These are phyloP conservation scores for Flaveria robusta DNA, from an alignment of 129 eudicot species.

Conservation along the genomic window DNA sequence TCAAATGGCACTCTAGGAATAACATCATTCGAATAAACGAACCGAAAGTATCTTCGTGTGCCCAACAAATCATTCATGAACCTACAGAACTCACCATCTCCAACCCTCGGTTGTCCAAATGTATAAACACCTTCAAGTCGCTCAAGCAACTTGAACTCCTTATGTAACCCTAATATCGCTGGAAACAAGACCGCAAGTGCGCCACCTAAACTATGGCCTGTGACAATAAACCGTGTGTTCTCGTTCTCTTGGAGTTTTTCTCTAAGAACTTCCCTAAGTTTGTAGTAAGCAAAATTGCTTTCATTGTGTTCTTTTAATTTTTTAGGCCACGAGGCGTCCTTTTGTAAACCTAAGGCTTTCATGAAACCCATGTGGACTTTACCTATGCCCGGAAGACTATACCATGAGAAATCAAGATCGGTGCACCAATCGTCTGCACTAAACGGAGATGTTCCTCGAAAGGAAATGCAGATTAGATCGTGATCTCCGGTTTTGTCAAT, in stretches of 20 bases:
- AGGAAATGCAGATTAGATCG: conserved; percentile 49
- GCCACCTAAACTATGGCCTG: conserved; percentile 77
- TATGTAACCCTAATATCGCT: conserved; percentile 44
- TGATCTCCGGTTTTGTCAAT: conserved; percentile 30
- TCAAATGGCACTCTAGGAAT: conserved; percentile 59
- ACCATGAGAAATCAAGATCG: conserved; percentile 66
- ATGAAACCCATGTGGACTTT: conserved; percentile 53
- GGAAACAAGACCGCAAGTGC: conserved; percentile 65
- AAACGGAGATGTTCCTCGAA: conserved; percentile 64
- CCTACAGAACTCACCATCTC: conserved; percentile 39
- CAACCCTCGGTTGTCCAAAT: conserved; percentile 71
- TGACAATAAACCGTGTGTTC: conserved; percentile 44
- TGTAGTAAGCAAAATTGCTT: conserved; percentile 45
- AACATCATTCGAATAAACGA: conserved; percentile 56
- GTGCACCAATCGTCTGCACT: conserved; percentile 54
- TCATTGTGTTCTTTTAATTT: conserved; percentile 17
- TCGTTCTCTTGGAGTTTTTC: conserved; percentile 24
- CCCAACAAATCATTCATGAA: conserved; percentile 34
- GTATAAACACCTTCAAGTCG: conserved; percentile 64
- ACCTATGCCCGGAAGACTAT: conserved; percentile 45
- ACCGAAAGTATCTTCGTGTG: conserved; percentile 37
- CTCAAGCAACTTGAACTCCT: conserved; percentile 38
- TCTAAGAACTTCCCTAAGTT: conserved; percentile 38
- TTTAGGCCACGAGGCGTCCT: conserved; percentile 31
- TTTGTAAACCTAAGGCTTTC: conserved; percentile 54